A percentile compares a stretch with the other conserved stretches of the same genome.
Evolutionary conservation across 2,329 filamentous ascomycete species (phyloP).

Genomic region (Hymenoscyphus occultus): DNA sequence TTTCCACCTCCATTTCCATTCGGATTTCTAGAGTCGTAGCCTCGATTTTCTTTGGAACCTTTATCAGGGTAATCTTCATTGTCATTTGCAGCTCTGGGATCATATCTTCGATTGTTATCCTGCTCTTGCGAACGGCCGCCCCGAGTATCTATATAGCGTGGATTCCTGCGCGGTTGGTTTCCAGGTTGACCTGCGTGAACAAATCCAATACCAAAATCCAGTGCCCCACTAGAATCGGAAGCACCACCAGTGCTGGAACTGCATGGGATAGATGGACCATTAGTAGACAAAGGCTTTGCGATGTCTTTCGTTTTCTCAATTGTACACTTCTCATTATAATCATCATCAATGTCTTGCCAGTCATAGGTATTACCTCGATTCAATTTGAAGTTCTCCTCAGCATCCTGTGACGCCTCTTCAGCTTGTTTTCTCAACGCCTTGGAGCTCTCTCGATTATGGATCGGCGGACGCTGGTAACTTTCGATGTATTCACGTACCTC

Average conservation of each 20-base stretch:
- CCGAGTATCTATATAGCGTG: neutral
- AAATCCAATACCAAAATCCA: conserved; percentile 32
- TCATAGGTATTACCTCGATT: conserved; percentile 21
- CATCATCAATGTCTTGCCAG: conserved; percentile 28
- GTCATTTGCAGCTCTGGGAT: neutral
- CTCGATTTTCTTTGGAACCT: neutral
- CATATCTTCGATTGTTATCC: neutral
- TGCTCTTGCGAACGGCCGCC: neutral
- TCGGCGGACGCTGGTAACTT: conserved; percentile 21
- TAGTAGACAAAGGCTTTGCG: neutral
- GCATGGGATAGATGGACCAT: conserved; percentile 6
- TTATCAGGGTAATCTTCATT: neutral
- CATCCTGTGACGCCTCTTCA: conserved; percentile 18
- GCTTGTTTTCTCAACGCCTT: conserved; percentile 22
- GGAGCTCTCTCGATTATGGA: conserved; percentile 27
- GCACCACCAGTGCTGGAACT: conserved; percentile 28
- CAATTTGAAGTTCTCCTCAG: conserved; percentile 12
- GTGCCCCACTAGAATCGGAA: conserved; percentile 21
- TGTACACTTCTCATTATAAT: conserved; percentile 15
- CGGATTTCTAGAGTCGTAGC: neutral
- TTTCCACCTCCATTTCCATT: conserved; percentile 7
- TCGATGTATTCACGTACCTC: conserved; percentile 30
- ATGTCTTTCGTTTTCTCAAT: neutral
- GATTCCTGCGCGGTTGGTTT: neutral
- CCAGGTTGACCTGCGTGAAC: conserved; percentile 2